Evolutionary conservation across 768 basidiomycete species (phyloP).

Genomic region (Exidia glandulosa): DNA sequence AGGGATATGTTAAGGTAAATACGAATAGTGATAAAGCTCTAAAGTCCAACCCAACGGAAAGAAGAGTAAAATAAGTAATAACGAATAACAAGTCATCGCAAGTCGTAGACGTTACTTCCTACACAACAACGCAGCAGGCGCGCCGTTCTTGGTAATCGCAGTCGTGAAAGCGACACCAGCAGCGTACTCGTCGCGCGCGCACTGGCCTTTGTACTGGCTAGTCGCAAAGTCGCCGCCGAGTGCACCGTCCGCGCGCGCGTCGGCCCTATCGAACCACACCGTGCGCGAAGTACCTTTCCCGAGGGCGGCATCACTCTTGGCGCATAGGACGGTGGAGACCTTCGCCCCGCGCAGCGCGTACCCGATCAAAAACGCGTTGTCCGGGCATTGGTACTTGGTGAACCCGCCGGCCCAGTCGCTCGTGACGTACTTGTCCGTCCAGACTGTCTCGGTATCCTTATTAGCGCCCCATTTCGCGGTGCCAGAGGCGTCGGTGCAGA

Average conservation of each 20-base stretch:
- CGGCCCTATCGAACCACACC: conserved; percentile 4
- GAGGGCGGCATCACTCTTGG: background rate
- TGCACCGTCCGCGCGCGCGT: background rate
- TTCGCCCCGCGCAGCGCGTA: background rate
- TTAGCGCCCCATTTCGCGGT: background rate
- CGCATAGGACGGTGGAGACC: background rate
- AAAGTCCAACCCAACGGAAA: too few relatives aligned
- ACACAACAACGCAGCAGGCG: conserved; percentile 3
- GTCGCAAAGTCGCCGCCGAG: conserved; percentile 2
- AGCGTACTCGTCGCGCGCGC: conserved; percentile 2
- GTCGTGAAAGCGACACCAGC: conserved; percentile 3
- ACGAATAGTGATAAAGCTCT: too few relatives aligned
- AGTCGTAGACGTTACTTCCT: background rate
- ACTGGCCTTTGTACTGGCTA: conserved; percentile 3
- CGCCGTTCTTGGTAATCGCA: background rate
- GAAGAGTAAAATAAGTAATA: background rate
- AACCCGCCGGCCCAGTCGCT: conserved; percentile 3
- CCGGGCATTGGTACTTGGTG: conserved; percentile 3
- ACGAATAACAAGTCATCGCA: background rate
- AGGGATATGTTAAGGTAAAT: too few relatives aligned
- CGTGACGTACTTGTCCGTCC: conserved; percentile 1
- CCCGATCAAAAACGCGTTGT: background rate
- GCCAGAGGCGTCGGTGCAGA: conserved; percentile 3
- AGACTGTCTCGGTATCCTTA: background rate
- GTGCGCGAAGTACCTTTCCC: background rate